Conservation (phyloP, 345 rosid genomes). For the Citrus mangshanensis region DNA sequence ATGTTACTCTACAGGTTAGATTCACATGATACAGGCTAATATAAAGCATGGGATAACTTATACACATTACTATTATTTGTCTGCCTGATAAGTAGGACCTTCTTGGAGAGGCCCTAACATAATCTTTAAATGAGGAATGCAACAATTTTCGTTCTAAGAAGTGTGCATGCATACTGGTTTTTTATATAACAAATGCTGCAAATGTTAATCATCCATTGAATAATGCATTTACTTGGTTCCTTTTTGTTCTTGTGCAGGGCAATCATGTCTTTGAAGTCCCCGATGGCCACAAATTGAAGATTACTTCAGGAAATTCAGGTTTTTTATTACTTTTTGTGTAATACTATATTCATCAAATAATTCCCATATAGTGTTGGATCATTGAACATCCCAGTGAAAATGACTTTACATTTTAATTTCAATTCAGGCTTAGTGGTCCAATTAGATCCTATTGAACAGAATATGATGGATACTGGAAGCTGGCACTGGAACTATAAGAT, state of each 20-base stretch:
- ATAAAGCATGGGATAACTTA: not conserved
- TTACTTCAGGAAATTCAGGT: conserved; percentile 67
- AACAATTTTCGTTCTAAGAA: not conserved
- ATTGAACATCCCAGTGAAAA: not conserved
- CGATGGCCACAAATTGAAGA: conserved; percentile 65
- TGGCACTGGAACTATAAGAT: conserved; percentile 86
- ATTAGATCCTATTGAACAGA: conserved; percentile 46
- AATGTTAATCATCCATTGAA: not conserved
- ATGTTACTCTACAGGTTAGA: conserved; percentile 69
- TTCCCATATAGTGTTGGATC: not conserved
- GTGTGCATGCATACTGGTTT: not conserved
- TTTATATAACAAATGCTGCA: not conserved
- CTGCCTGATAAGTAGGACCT: not conserved
- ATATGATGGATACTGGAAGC: conserved; percentile 64
- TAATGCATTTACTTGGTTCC: not conserved
- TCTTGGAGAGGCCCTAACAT: not conserved
- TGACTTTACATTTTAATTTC: not conserved
- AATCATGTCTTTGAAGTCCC: conserved; percentile 87
- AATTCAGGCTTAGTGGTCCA: conserved; percentile 52
- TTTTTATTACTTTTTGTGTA: conserved; percentile 11
- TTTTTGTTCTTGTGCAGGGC: conserved; percentile 46
- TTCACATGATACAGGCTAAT: not conserved
- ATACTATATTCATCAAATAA: not conserved
- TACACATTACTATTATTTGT: not conserved
- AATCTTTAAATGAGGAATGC: not conserved